Evolutionary conservation across 2,329 filamentous ascomycete species (phyloP).

Genomic region (Lecanicillium sp.): DNA sequence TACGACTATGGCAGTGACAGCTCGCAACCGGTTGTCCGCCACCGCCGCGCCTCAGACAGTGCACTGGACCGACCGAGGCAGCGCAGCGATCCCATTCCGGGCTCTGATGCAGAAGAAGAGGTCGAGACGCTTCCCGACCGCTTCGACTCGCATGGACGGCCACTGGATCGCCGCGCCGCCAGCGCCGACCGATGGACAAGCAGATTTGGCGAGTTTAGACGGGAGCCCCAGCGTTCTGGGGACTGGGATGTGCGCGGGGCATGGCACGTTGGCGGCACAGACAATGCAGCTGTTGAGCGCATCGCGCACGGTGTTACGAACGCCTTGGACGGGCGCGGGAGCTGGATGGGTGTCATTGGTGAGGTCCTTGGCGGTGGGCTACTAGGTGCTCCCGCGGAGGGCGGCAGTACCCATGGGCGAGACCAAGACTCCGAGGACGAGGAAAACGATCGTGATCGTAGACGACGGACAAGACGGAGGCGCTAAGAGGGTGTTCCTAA

Average conservation of each 20-base stretch:
- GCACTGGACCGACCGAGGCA: conserved; percentile 21
- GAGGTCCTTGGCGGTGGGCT: conserved; percentile 13
- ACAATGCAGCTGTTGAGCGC: conserved; percentile 31
- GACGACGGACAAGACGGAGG: no score
- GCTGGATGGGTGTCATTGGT: conserved; percentile 18
- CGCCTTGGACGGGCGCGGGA: conserved; percentile 19
- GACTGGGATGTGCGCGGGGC: conserved; percentile 30
- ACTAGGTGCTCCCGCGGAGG: neutral
- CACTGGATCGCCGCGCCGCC: conserved; percentile 21
- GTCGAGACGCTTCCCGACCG: conserved; percentile 39
- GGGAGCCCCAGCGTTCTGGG: conserved; percentile 21
- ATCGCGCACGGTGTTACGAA: conserved; percentile 22
- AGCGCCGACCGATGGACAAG: conserved; percentile 21
- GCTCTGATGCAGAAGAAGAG: conserved; percentile 23
- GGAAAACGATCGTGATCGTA: no score
- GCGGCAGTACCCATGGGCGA: no score
- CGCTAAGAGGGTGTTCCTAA: no score
- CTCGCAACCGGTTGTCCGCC: conserved; percentile 12
- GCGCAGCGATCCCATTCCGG: conserved; percentile 10
- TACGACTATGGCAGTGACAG: conserved; percentile 13
- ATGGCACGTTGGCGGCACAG: conserved; percentile 38
- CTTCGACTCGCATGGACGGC: conserved; percentile 37
- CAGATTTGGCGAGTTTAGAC: conserved; percentile 35
- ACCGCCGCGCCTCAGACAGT: conserved; percentile 25
- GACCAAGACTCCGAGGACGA: no score